Evolutionary conservation across 1,284 basidiomycete genomes (phyloP), one percentile per base, ranked within the genome.

Genomic region (Heterobasidion irregulare): DNA sequence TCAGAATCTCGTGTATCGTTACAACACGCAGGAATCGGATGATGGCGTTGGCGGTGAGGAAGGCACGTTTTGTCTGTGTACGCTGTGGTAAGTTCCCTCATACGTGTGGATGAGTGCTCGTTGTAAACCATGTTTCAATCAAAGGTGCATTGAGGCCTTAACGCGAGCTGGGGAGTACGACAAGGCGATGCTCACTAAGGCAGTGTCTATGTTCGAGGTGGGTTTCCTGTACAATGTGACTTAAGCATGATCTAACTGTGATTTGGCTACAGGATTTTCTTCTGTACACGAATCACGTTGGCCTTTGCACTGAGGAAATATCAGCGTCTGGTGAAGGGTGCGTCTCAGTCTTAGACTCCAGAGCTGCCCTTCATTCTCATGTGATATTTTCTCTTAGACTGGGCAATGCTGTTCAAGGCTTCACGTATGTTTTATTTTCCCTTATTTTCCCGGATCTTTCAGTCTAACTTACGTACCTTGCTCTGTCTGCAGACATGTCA

Each of bases 21-120:
- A 92, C 65, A 91, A 96, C 65, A 85, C 89, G 10, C 71, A 67
- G 34, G 87, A 89, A 66, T 82, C 89, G 0, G 85, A 92, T 57
- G 94, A 96, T 65, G 94, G 94, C 7, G 91, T 96, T 16, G 94
- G 94, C 6, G 94, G 94, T 1, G 91, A 94, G 61, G 94, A 94
- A 70, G 94, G 93, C 8, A 90, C 86, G 0, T 90, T 90, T 68
- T 88, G 86, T 61, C 69, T 90, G 18, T 90, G 87, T 64, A 92
- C 89, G 0, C 69, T 92, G 6, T 92, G 89, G 89, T 83, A 57
- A 36, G 69, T 61, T 19, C 32, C 19, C 36, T 36, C 26, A 26
- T 26, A 10, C 16, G 34, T 41, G 8, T 12, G 46, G 44, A 26
- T 9, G 16, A 13, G 18, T 26, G 35, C 35, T 26, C 18, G 12